phyloP scores from a whole-genome alignment of 1,284 basidiomycete species.

The Sanghuangporus sanghuang region DNA sequence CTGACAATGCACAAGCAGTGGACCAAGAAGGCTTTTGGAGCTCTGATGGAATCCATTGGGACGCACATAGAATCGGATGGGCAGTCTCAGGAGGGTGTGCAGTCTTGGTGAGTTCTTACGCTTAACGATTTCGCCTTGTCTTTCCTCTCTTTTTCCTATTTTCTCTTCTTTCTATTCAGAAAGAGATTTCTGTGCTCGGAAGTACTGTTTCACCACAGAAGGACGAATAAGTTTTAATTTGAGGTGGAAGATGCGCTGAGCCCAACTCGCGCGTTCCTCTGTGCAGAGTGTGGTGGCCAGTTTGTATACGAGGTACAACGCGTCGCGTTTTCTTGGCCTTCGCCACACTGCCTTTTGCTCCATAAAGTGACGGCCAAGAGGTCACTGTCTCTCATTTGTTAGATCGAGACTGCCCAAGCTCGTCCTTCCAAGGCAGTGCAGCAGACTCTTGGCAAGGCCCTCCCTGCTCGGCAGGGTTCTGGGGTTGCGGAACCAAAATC shows the following conservation, averaged over 20 bases:
- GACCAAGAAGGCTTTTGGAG: constrained; percentile 65
- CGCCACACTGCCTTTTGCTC: neutral
- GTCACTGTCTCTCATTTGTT: neutral
- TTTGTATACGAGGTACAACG: neutral
- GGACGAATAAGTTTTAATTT: too few relatives aligned
- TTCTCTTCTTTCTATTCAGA: too few relatives aligned
- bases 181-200: too few relatives aligned
- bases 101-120: constrained; percentile 41
- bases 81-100: constrained; percentile 52
- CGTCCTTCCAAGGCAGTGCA: neutral
- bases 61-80: constrained; percentile 25
- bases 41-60: constrained; percentile 46
- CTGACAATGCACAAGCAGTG: constrained; percentile 41
- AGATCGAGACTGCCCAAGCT: neutral
- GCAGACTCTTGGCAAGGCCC: neutral
- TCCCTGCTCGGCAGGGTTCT: neutral
- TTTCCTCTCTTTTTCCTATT: neutral
- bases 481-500: neutral
- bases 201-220: too few relatives aligned
- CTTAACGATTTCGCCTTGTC: neutral
- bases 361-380: neutral
- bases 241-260: too few relatives aligned
- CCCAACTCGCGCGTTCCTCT: too few relatives aligned
- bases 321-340: neutral
- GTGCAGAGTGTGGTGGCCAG: neutral